Conservation (phyloP, 148 eudicot genomes). For the Rhododendron mucronatum region DNA sequence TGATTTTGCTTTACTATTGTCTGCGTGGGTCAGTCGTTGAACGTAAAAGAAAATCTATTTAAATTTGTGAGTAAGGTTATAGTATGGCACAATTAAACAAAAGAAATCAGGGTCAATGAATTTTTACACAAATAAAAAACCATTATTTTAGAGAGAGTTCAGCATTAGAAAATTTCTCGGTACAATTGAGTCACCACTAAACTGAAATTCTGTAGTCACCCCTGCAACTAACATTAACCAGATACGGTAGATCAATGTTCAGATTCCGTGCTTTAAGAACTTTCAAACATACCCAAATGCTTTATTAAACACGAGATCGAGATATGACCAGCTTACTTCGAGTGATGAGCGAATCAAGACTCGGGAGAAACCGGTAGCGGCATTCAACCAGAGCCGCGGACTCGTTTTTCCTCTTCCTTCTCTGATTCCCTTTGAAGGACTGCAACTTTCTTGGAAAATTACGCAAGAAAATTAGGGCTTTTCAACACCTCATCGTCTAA, state of each 20-base stretch:
- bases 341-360: background rate
- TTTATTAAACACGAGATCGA: background rate
- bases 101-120: too few relatives aligned
- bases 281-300: background rate
- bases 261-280: background rate
- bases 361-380: background rate
- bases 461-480: background rate
- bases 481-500: background rate
- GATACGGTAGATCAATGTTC: background rate
- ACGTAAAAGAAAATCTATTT: too few relatives aligned
- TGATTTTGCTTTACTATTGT: too few relatives aligned
- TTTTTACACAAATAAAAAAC: too few relatives aligned
- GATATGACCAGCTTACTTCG: background rate
- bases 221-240: background rate
- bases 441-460: background rate
- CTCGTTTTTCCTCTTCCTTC: background rate
- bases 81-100: too few relatives aligned
- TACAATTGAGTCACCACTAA: too few relatives aligned
- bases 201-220: too few relatives aligned
- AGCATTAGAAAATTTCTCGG: too few relatives aligned
- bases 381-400: background rate
- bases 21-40: too few relatives aligned
- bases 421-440: background rate
- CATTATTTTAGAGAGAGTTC: too few relatives aligned
- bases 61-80: too few relatives aligned